Percentiles rank a stretch among this genome's conserved stretches.
Evolutionary conservation across 2,329 filamentous ascomycete species (phyloP).

Genomic region (Fusarium heterosporum): DNA sequence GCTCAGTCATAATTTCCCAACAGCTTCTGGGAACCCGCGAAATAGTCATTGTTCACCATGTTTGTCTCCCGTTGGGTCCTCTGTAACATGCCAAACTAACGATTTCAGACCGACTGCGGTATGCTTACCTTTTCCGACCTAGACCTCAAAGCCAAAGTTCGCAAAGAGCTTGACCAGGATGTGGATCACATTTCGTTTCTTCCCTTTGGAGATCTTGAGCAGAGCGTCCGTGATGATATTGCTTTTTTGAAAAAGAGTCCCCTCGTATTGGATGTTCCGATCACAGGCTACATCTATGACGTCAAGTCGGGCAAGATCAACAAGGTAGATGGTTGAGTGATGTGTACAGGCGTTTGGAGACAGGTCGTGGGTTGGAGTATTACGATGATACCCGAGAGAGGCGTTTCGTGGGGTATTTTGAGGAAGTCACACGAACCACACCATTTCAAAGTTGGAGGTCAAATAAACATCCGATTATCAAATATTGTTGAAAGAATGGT

Average conservation of each 20-base stretch:
- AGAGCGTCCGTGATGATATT: slow-evolving; percentile 75
- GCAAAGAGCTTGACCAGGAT: slow-evolving; percentile 66
- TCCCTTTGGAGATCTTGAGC: slow-evolving; percentile 71
- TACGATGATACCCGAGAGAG: background rate
- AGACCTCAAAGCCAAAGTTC: slow-evolving; percentile 66
- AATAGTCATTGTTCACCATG: slow-evolving; percentile 78
- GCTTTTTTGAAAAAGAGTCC: slow-evolving; percentile 68
- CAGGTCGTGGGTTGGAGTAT: no score
- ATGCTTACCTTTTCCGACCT: slow-evolving; percentile 77
- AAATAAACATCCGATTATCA: background rate
- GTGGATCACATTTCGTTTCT: slow-evolving; percentile 71
- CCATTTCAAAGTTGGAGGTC: background rate
- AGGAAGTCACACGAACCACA: no score
- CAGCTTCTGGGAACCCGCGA: slow-evolving; percentile 82
- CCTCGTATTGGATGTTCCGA: slow-evolving; percentile 70
- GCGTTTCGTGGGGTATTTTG: background rate
- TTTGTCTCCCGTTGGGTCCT: slow-evolving; percentile 15
- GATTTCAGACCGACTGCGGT: slow-evolving; percentile 53
- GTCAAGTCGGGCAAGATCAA: slow-evolving; percentile 74
- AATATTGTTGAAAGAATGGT: no score
- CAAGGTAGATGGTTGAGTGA: slow-evolving; percentile 34
- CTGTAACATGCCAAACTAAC: background rate
- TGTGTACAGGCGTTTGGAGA: background rate
- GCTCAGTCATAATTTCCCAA: slow-evolving; percentile 81
- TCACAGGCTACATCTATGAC: slow-evolving; percentile 83